Evolutionary conservation across 129 eudicot species (phyloP), one percentile per base, ranked within the genome.

Genomic region (Arctium lappa): DNA sequence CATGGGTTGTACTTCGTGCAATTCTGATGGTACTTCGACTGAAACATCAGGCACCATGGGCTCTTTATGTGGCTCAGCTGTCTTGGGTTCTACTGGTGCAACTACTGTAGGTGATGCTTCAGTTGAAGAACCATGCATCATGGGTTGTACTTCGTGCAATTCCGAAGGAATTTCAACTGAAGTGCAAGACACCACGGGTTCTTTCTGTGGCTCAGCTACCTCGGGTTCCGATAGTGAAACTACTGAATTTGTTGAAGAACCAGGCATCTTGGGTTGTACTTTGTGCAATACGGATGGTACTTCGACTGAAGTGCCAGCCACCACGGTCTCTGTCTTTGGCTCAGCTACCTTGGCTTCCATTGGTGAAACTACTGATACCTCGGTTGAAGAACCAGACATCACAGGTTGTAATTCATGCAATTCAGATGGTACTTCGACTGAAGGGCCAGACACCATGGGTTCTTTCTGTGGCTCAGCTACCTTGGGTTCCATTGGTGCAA

Each of bases 351-450:
- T 33, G 36, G 36, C 36, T 33, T 33, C 36, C 36, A 33, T 33
- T 33, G 36, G 36, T 0, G 36, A 33, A 33, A 33, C 50, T 73
- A 31, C 8, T 8, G 56, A 33, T 33, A 33, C 36, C 0, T 33
- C 36, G 36, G 36, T 80, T 5, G 11, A 16, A 74, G 85, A 68
- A 18, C 40, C 80, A 11, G 79, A 12, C 63, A 63, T 39, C 79
- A 83, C 32, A 44, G 87, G 75, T 84, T 79, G 76, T 79, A 79
- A 80, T 74, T 84, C 65, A n/a, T 65, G 80, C 85, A 75, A 32
- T 40, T 79, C 84, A 66, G n/a, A 30, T 66, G 70, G 76, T 75
- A 36, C 77, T 65, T 79, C 79, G 36, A 33, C 36, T 33, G 36
- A 33, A 33, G 36, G 36, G 36, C 36, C 36, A 33, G 36, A 33